A percentile compares a stretch with the other conserved stretches of the same genome.
These are phyloP conservation scores for Cladochytrium replicatum DNA, from an alignment of 192 early-diverging fungal species.

Conservation along the genomic window DNA sequence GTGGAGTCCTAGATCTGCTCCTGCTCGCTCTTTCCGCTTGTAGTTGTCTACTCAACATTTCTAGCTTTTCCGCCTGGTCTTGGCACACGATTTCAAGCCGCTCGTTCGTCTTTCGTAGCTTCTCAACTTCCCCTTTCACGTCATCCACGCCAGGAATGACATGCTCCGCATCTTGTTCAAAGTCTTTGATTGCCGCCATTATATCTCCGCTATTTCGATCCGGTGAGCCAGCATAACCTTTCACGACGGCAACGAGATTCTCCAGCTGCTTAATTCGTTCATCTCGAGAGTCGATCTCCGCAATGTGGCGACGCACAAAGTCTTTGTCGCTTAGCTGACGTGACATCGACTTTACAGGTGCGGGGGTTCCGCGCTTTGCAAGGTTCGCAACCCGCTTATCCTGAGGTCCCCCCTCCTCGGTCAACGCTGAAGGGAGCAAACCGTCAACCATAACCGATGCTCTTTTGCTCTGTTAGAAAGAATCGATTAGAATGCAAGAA, in stretches of 20 bases:
- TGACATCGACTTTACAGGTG: not conserved
- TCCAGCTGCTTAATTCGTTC: conserved; percentile 32
- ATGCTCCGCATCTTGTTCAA: conserved; percentile 20
- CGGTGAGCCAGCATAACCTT: conserved; percentile 13
- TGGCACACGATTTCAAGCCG: conserved; percentile 43
- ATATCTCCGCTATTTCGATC: conserved; percentile 19
- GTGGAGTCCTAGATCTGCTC: not conserved
- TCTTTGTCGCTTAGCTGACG: conserved; percentile 17
- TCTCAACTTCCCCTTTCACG: conserved; percentile 30
- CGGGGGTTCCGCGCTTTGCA: conserved; percentile 1
- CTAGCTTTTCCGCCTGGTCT: conserved; percentile 35
- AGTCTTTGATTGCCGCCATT: conserved; percentile 19
- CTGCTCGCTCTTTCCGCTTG: too few species aligned
- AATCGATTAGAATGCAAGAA: not conserved
- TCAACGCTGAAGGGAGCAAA: conserved; percentile 19
- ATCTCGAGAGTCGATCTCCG: conserved; percentile 34
- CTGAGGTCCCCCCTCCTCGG: not conserved
- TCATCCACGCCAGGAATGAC: conserved; percentile 17
- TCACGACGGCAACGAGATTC: conserved; percentile 23
- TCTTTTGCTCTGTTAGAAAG: conserved; percentile 14
- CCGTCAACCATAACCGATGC: conserved; percentile 29
- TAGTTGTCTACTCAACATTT: too few species aligned
- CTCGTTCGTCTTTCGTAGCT: conserved; percentile 27
- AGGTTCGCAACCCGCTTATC: not conserved
- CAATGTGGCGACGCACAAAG: conserved; percentile 34